A percentile compares a stretch with the other conserved stretches of the same genome.
Conservation (phyloP, 306 rosid species). For the Phaseolus lunatus region DNA sequence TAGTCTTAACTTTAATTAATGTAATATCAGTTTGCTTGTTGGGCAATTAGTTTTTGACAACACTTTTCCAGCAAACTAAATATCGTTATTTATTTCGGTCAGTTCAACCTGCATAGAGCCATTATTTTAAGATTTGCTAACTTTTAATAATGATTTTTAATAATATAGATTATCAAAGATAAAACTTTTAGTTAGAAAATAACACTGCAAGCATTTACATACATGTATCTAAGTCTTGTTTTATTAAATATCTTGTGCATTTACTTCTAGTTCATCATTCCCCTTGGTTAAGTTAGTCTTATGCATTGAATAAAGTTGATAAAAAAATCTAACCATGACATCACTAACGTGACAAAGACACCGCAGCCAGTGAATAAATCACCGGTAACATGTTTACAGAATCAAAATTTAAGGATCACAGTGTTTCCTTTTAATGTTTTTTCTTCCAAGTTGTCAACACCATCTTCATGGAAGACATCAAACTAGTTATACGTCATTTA, state of each 20-base stretch:
- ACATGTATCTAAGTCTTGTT: neutral
- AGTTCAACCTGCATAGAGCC: neutral
- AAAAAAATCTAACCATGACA: neutral
- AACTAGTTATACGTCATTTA: conserved; percentile 12
- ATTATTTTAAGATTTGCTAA: neutral
- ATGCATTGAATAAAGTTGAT: conserved; percentile 5
- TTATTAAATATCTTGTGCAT: neutral
- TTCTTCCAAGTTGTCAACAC: conserved; percentile 16
- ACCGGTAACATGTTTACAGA: conserved; percentile 19
- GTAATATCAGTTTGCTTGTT: neutral
- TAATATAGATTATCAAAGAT: neutral
- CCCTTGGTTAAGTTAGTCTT: neutral
- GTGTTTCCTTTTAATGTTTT: neutral
- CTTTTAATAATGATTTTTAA: neutral
- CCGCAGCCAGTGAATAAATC: neutral
- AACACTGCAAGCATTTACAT: neutral
- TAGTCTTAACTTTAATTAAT: neutral
- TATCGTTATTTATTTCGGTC: conserved; percentile 10
- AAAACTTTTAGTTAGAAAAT: neutral
- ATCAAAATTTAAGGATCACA: conserved; percentile 6
- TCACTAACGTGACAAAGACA: neutral
- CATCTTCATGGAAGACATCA: neutral
- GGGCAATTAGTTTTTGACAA: conserved; percentile 10
- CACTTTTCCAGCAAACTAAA: conserved; percentile 19
- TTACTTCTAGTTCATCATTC: conserved; percentile 1